Base-by-base conservation (phyloP, 805 yeast species). In the Saccharomyces paradoxus region DNA sequence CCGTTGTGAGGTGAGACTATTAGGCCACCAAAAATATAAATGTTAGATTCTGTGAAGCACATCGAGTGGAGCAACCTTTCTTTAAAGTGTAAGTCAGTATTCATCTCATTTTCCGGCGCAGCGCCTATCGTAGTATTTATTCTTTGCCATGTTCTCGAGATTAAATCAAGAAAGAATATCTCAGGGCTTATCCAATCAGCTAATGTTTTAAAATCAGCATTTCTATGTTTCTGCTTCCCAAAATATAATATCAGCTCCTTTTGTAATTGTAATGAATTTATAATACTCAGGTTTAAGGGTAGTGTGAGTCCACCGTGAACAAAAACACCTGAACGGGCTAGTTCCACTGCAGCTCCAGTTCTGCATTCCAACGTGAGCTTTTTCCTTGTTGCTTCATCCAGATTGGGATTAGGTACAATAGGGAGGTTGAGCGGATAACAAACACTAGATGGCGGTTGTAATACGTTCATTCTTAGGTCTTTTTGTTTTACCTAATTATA, bases 21-120 rank as follows among this genome's bases (percentile, higher is more conserved):
- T 27, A 87, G 64, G 0, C 95, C 95, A n/a, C 95, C 94, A 61
- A 77, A 81, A 1, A 85, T 61, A 63, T 79, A 86, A 2, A 86
- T 55, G 32, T 77, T 73, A 46, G 80, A 76, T 41, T 77, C 78
- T 50, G 75, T 68, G 46, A 77, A 78, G 22, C 80, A 70, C 52
- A 86, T 68, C 2, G 87, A 77, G 59, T 84, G 91, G 63, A 74
- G 84, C 55, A 85, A 64, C 50, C 94, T 73, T 6, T 64, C 67
- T 13, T 46, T 56, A 14, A 60, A 49, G n/a, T 31, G 27, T 12
- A 46, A 51, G 7, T 48, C 56, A 17, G 44, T 49, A 30, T 50
- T 37, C 44, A 10, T 6, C 22, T 37, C 44, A 17, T 21, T 17
- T 37, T 21, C 44, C 7, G 44, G 7, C 2, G 44, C 4, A 2